Conservation (phyloP, 192 early-diverging fungal genomes). For the Coemansia sp. region DNA sequence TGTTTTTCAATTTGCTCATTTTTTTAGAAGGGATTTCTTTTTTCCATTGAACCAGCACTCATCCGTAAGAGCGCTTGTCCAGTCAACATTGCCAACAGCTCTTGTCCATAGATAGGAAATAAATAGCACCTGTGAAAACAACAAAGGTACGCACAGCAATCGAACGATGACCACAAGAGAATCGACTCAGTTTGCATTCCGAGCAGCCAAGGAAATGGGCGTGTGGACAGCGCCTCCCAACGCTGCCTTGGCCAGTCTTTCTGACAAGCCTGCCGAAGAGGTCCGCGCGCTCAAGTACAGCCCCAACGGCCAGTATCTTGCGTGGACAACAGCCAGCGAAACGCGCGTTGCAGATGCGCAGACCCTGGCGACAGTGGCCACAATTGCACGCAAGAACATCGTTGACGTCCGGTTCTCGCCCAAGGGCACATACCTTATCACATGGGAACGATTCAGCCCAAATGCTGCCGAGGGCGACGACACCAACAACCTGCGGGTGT, state of each 20-base stretch:
- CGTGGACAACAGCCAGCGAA: slow-evolving; percentile 59
- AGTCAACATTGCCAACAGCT: too few relatives aligned
- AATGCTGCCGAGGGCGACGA: slow-evolving; percentile 60
- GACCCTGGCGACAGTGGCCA: slow-evolving; percentile 61
- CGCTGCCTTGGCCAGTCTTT: slow-evolving; percentile 12
- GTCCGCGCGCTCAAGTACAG: slow-evolving; percentile 62
- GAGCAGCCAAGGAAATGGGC: slow-evolving; percentile 39
- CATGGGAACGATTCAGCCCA: slow-evolving; percentile 68
- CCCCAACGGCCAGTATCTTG: slow-evolving; percentile 68
- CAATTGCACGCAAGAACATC: slow-evolving; percentile 65
- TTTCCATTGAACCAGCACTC: background rate
- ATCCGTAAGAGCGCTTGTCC: too few relatives aligned
- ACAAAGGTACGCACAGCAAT: too few relatives aligned
- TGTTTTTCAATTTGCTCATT: slow-evolving; percentile 1
- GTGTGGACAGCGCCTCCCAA: slow-evolving; percentile 43
- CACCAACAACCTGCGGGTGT: slow-evolving; percentile 72
- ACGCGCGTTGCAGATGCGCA: slow-evolving; percentile 75
- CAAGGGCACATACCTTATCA: slow-evolving; percentile 82
- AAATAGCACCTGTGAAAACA: too few relatives aligned
- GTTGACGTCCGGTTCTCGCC: slow-evolving; percentile 92
- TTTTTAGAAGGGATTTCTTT: background rate
- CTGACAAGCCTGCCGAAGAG: slow-evolving; percentile 27
- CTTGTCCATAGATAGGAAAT: background rate
- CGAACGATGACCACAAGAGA: slow-evolving; percentile 8
- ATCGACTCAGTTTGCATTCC: slow-evolving; percentile 49